Evolutionary conservation across 305 asterid species (phyloP).

Genomic region (Fraxinus paxiana): DNA sequence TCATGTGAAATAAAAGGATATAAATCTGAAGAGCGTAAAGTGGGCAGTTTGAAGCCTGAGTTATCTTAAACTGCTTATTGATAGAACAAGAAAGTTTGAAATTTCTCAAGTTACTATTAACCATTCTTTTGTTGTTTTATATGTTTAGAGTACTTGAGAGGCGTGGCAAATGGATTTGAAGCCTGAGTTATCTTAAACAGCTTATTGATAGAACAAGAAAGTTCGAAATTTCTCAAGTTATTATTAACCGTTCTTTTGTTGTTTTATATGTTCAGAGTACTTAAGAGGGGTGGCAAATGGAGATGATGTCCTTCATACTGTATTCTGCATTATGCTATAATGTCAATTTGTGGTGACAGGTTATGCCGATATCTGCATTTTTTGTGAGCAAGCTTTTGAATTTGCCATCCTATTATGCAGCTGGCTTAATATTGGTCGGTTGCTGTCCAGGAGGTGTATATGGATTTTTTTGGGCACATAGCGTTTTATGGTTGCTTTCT

Average conservation of each 20-base stretch:
- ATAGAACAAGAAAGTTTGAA: neutral
- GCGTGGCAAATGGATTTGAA: neutral
- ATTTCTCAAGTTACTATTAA: neutral
- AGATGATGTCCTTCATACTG: neutral
- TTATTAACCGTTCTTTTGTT: neutral
- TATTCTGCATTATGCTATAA: conserved; percentile 4
- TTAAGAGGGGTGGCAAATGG: neutral
- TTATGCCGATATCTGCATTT: conserved; percentile 83
- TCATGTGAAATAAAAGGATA: neutral
- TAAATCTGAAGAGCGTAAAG: neutral
- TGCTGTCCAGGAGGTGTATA: conserved; percentile 90
- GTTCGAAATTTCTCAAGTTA: neutral
- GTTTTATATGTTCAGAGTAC: neutral
- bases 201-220: neutral
- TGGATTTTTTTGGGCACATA: neutral
- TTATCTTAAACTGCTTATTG: neutral
- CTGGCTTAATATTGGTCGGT: conserved; percentile 84
- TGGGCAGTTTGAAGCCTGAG: neutral
- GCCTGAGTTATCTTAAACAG: neutral
- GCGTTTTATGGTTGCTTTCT: conserved; percentile 4
- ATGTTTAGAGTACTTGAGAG: neutral
- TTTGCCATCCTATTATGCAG: conserved; percentile 87
- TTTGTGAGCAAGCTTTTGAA: conserved; percentile 76
- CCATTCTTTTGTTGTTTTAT: neutral
- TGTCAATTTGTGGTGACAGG: conserved; percentile 39